Percentiles rank a stretch among this genome's conserved stretches.
Evolutionary conservation across 768 basidiomycete species (phyloP).

Genomic region (Psilocybe tampanensis): DNA sequence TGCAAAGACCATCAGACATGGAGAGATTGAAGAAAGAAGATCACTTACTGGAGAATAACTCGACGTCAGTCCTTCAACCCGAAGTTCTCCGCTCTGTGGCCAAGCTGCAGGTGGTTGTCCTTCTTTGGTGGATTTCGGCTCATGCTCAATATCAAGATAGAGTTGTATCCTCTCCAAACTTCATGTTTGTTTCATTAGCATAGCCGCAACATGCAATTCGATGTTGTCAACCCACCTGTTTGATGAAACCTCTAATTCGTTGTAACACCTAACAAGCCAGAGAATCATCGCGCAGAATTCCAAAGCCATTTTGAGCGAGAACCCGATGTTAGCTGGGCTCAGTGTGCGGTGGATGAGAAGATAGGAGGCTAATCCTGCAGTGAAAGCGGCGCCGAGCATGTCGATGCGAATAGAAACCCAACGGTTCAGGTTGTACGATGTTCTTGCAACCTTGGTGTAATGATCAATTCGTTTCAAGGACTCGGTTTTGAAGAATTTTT

Average conservation of each 20-base stretch:
- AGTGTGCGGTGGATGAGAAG: constrained; percentile 42
- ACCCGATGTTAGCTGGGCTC: constrained; percentile 47
- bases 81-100: constrained; percentile 61
- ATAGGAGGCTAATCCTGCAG: constrained; percentile 55
- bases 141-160: constrained; percentile 62
- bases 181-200: neutral
- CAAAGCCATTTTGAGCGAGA: constrained; percentile 62
- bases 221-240: constrained; percentile 35
- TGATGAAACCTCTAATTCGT: constrained; percentile 48
- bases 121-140: constrained; percentile 40
- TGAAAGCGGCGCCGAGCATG: constrained; percentile 57
- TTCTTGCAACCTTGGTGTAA: constrained; percentile 45
- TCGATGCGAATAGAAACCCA: constrained; percentile 58
- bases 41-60: constrained; percentile 44
- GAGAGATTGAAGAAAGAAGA: neutral
- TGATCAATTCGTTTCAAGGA: constrained; percentile 56
- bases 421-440: constrained; percentile 56
- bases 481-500: constrained; percentile 49
- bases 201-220: neutral
- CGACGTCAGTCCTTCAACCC: constrained; percentile 57
- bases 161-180: constrained; percentile 69
- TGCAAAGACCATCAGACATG: constrained; percentile 9
- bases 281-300: constrained; percentile 62
- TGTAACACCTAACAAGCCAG: constrained; percentile 45
- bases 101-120: constrained; percentile 67